Evolutionary conservation across 805 yeast species (phyloP).

Genomic region (baker's yeast (Saccharomyces cerevisiae)): DNA sequence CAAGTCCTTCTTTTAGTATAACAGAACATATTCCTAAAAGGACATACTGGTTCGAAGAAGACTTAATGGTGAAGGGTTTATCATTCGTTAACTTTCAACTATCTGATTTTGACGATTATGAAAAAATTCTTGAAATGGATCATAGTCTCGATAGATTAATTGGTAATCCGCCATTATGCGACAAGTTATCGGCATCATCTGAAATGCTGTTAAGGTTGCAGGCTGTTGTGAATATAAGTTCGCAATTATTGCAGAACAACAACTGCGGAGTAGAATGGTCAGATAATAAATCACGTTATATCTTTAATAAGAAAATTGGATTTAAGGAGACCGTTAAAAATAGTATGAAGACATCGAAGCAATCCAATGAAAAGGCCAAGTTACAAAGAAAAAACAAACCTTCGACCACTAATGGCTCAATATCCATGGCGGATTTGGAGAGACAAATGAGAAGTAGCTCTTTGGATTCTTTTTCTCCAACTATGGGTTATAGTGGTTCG

Average conservation of each 20-base stretch:
- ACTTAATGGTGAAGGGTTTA: constrained; percentile 54
- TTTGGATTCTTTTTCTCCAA: background rate
- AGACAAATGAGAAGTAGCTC: constrained; percentile 1
- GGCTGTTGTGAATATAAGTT: constrained; percentile 12
- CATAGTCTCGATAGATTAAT: constrained; percentile 15
- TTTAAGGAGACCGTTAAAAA: background rate
- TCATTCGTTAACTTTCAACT: constrained; percentile 45
- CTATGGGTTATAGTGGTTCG: constrained; percentile 28
- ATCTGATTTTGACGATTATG: constrained; percentile 51
- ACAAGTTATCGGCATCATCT: constrained; percentile 4
- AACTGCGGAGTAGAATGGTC: constrained; percentile 17
- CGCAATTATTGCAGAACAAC: constrained; percentile 13
- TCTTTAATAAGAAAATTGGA: background rate
- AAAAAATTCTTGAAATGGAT: constrained; percentile 9
- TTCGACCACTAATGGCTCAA: background rate
- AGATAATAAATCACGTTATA: background rate
- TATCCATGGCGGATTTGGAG: constrained; percentile 14
- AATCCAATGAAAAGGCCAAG: background rate
- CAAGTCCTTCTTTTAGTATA: constrained; percentile 1
- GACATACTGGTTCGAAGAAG: constrained; percentile 52
- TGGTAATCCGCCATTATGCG: constrained; percentile 10
- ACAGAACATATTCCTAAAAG: constrained; percentile 37
- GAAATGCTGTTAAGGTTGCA: constrained; percentile 10
- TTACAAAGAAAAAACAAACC: background rate
- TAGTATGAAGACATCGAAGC: background rate